Conservation (phyloP, 371 early-diverging fungal species). For the Modicella reniformis region DNA sequence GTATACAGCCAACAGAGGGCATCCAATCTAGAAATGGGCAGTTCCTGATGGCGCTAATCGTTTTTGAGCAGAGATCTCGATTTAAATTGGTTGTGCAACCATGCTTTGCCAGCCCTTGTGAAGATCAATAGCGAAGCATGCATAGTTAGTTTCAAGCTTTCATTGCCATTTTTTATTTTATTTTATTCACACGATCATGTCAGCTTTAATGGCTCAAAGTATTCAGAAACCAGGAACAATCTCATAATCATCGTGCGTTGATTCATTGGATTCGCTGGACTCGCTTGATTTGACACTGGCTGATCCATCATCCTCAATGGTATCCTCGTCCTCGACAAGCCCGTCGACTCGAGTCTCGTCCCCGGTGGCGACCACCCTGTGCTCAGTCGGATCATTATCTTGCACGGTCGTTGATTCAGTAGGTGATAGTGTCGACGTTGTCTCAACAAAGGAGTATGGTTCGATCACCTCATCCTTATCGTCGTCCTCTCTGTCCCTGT, state of each 20-base stretch:
- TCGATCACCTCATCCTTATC: conserved; percentile 21
- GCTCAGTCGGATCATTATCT: conserved; percentile 2
- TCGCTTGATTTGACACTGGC: background rate
- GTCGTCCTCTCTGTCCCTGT: background rate
- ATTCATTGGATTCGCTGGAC: background rate
- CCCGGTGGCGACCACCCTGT: background rate
- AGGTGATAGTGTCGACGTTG: conserved; percentile 3
- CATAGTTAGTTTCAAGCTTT: too few relatives aligned
- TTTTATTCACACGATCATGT: background rate
- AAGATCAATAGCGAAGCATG: too few relatives aligned
- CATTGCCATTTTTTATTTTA: too few relatives aligned
- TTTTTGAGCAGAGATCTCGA: too few relatives aligned
- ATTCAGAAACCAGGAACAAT: conserved; percentile 26
- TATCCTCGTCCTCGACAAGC: background rate
- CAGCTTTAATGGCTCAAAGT: background rate
- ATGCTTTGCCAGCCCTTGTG: too few relatives aligned
- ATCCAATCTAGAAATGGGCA: too few relatives aligned
- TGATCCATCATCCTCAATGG: background rate
- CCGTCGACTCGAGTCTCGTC: background rate
- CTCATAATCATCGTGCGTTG: conserved; percentile 35
- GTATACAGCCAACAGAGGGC: too few relatives aligned
- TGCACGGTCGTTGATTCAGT: conserved; percentile 23
- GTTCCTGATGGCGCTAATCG: too few relatives aligned
- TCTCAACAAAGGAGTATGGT: conserved; percentile 19
- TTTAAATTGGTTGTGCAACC: too few relatives aligned